phyloP scores from a whole-genome alignment of 257 asterid genomes.

The Solanum sejunctum region DNA sequence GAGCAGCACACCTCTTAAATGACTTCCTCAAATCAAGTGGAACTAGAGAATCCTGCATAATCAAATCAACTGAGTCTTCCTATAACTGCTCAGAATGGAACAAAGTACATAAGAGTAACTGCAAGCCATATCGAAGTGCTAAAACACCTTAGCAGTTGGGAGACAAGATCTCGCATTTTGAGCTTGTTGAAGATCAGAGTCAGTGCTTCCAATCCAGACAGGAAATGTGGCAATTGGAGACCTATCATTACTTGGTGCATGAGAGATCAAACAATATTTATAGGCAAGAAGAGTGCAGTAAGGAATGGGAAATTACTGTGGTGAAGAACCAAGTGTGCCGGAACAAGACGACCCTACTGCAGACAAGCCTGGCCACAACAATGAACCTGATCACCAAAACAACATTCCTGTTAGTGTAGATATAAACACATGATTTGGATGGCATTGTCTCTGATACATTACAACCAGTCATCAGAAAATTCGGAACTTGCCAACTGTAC shows the following conservation, averaged over 20 bases:
- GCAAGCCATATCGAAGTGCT: neutral
- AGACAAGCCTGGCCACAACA: constrained; percentile 18
- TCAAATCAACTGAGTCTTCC: neutral
- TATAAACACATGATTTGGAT: neutral
- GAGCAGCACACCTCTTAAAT: constrained; percentile 56
- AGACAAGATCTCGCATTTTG: neutral
- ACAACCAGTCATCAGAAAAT: neutral
- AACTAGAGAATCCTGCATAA: constrained; percentile 21
- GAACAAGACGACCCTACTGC: constrained; percentile 14
- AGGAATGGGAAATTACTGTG: constrained; percentile 13
- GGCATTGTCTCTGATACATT: neutral
- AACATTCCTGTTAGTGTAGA: neutral
- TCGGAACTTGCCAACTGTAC: neutral
- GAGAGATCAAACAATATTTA: neutral
- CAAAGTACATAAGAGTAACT: neutral
- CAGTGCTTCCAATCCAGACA: constrained; percentile 23
- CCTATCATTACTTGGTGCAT: constrained; percentile 14
- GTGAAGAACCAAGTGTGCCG: constrained; percentile 15
- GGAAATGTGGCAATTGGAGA: constrained; percentile 19
- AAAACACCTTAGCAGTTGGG: constrained; percentile 30
- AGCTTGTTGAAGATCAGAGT: constrained; percentile 18
- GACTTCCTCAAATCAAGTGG: constrained; percentile 21
- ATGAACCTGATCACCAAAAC: constrained; percentile 26
- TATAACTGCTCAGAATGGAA: neutral
- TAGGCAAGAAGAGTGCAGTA: neutral